Evolutionary conservation across 768 basidiomycete species (phyloP).

Genomic region (Pleurotus djamor): DNA sequence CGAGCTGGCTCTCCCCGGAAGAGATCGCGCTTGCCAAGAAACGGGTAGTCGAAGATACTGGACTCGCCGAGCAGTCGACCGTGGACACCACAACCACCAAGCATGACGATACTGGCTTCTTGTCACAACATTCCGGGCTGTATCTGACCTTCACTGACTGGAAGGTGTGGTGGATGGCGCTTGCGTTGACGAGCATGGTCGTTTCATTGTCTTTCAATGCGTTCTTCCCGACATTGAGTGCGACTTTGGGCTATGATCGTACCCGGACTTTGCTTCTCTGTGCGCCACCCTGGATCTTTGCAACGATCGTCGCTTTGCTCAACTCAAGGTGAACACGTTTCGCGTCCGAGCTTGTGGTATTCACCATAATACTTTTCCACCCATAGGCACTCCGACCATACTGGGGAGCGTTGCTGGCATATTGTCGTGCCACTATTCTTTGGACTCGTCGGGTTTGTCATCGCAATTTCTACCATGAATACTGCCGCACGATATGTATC

Average conservation of each 20-base stretch:
- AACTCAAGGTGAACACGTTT: constrained; percentile 39
- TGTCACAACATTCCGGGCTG: constrained; percentile 39
- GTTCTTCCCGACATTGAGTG: constrained; percentile 70
- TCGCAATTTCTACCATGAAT: constrained; percentile 65
- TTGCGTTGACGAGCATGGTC: constrained; percentile 35
- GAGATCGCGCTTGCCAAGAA: constrained; percentile 56
- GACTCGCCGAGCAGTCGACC: constrained; percentile 18
- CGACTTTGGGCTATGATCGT: constrained; percentile 64
- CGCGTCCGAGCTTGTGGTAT: not conserved
- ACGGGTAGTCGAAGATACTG: constrained; percentile 62
- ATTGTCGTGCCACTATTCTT: constrained; percentile 47
- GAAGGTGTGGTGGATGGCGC: constrained; percentile 66
- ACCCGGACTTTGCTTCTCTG: constrained; percentile 62
- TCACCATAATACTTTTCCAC: constrained; percentile 4
- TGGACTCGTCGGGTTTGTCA: constrained; percentile 68
- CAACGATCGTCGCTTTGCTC: constrained; percentile 53
- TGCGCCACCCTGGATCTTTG: constrained; percentile 62
- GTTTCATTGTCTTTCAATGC: constrained; percentile 68
- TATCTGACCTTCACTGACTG: constrained; percentile 60
- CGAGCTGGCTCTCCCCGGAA: constrained; percentile 51
- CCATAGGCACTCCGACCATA: constrained; percentile 65
- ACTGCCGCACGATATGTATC: constrained; percentile 61
- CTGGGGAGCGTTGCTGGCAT: constrained; percentile 72
- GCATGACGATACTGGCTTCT: constrained; percentile 3
- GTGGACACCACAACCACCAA: constrained; percentile 8